These are phyloP conservation scores for Penicillium janthinellum DNA, from an alignment of 2,329 filamentous ascomycete species.

Conservation along the genomic window DNA sequence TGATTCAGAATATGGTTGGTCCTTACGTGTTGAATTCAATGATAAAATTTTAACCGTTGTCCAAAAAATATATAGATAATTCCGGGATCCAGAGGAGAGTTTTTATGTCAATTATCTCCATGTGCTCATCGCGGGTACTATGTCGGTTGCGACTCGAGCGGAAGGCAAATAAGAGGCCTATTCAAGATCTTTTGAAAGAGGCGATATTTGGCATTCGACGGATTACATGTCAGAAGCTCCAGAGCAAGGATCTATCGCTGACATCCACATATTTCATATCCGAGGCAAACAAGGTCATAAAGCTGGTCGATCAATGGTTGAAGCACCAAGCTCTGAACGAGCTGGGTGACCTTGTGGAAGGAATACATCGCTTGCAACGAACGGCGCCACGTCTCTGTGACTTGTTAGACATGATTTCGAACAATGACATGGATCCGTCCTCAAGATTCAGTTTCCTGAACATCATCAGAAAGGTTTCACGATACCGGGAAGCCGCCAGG, in stretches of 20 bases:
- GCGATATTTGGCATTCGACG: neutral
- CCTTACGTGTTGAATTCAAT: neutral
- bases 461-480: too few relatives aligned
- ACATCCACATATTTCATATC: neutral
- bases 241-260: neutral
- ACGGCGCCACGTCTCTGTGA: too few relatives aligned
- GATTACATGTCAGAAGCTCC: neutral
- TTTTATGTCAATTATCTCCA: conserved; percentile 33
- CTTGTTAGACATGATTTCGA: too few relatives aligned
- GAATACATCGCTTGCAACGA: too few relatives aligned
- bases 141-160: conserved; percentile 29
- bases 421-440: too few relatives aligned
- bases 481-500: too few relatives aligned
- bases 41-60: neutral
- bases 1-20: neutral
- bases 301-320: neutral
- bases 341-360: too few relatives aligned
- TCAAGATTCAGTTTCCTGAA: too few relatives aligned
- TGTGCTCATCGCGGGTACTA: conserved; percentile 37
- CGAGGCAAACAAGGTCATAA: neutral
- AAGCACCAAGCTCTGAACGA: too few relatives aligned
- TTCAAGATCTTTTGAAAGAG: conserved; percentile 14
- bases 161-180: conserved; percentile 11
- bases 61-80: neutral
- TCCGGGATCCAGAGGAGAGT: conserved; percentile 11